A percentile compares a stretch with the other conserved stretches of the same genome.
Conservation (phyloP, 148 eudicot genomes). For the Rheum nobile region DNA sequence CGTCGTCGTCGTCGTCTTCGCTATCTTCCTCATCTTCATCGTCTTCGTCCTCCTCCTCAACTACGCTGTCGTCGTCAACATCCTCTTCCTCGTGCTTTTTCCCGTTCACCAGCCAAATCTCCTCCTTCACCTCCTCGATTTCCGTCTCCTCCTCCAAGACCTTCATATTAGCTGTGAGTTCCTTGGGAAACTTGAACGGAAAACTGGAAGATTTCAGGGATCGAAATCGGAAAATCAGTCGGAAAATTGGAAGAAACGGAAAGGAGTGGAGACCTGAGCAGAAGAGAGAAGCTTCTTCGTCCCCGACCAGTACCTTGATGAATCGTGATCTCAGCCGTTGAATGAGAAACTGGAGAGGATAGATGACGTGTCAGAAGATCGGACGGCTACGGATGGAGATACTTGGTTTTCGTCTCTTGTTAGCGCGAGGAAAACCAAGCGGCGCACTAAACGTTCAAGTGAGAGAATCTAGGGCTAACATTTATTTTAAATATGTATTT, state of each 20-base stretch:
- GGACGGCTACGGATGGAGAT: conserved; percentile 21
- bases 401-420: conserved; percentile 12
- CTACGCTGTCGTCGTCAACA: conserved; percentile 8
- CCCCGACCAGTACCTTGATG: conserved; percentile 19
- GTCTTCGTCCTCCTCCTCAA: conserved; percentile 5
- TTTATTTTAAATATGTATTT: not conserved
- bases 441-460: conserved; percentile 21
- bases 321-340: conserved; percentile 45
- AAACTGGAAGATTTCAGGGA: conserved; percentile 4
- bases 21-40: conserved; percentile 13
- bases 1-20: conserved; percentile 24
- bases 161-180: conserved; percentile 14
- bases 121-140: conserved; percentile 14
- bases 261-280: conserved; percentile 16
- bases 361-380: conserved; percentile 42
- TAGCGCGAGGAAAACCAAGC: conserved; percentile 13
- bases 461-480: conserved; percentile 23
- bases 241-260: conserved; percentile 13
- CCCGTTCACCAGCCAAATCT: not conserved
- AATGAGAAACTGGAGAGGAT: conserved; percentile 20
- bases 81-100: conserved; percentile 17
- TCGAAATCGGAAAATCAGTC: conserved; percentile 2
- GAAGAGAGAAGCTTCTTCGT: conserved; percentile 20
- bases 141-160: conserved; percentile 26
- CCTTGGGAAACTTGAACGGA: not conserved